phyloP scores from a whole-genome alignment of 441 rosid genomes.

The Erodium chrysanthum region DNA sequence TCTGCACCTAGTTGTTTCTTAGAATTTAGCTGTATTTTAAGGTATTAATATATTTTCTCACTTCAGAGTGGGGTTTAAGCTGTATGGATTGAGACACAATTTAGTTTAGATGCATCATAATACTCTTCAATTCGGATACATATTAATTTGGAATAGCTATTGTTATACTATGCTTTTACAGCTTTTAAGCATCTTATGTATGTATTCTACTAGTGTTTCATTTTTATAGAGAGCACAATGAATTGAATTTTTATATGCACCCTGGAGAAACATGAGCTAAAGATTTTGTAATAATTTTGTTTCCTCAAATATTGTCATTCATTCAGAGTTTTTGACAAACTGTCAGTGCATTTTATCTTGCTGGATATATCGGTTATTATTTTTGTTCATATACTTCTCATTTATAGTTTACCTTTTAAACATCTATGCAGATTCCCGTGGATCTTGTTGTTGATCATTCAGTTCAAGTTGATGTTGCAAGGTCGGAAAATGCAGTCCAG shows the following conservation, averaged over 20 bases:
- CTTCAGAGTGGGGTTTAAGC: not conserved
- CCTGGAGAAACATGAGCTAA: not conserved
- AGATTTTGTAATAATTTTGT: too few species aligned
- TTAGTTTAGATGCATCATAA: not conserved
- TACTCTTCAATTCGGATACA: not conserved
- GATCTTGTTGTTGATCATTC: slow-evolving; percentile 98
- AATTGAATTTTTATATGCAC: not conserved
- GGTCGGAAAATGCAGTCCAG: slow-evolving; percentile 31
- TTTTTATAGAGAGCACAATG: not conserved
- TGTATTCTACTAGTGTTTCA: not conserved
- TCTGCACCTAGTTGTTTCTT: not conserved
- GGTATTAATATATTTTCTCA: slow-evolving; percentile 1
- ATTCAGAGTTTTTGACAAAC: not conserved
- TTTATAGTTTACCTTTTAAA: too few species aligned
- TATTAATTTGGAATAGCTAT: not conserved
- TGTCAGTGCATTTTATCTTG: not conserved
- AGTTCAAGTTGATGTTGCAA: slow-evolving; percentile 89
- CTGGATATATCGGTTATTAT: not conserved
- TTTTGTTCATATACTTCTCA: slow-evolving; percentile 10
- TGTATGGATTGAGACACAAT: too few species aligned
- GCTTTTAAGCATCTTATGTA: not conserved
- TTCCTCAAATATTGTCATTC: not conserved
- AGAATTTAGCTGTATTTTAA: not conserved
- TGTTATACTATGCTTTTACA: not conserved
- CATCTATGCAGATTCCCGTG: slow-evolving; percentile 72